phyloP scores from a whole-genome alignment of 108 stramenopile genomes.

The Nitzschia sp. region DNA sequence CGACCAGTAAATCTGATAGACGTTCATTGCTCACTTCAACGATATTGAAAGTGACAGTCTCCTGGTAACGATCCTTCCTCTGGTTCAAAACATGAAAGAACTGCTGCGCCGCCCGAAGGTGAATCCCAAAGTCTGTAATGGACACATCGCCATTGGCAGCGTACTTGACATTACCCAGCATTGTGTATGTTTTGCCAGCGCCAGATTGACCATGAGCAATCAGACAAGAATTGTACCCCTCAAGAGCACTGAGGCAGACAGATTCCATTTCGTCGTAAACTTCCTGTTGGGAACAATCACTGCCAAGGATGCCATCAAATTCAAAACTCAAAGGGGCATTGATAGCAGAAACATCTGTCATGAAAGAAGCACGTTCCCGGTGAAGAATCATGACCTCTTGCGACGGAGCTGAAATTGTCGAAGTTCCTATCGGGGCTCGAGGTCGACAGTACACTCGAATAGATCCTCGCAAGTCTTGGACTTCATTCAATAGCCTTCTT shows the following conservation, averaged over 20 bases:
- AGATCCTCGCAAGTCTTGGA: constrained; percentile 77
- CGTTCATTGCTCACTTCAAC: constrained; percentile 82
- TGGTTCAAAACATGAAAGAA: constrained; percentile 69
- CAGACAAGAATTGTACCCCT: constrained; percentile 95
- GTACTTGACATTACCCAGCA: constrained; percentile 63
- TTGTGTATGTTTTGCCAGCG: constrained; percentile 94
- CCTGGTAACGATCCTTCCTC: constrained; percentile 67
- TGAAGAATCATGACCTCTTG: constrained; percentile 70
- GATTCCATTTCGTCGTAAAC: constrained; percentile 91
- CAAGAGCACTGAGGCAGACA: constrained; percentile 86
- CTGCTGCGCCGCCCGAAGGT: constrained; percentile 59
- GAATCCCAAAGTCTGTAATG: constrained; percentile 62
- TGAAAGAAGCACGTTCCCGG: constrained; percentile 23
- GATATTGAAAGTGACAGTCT: constrained; percentile 66
- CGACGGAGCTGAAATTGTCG: constrained; percentile 54
- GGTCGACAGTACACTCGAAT: constrained; percentile 85
- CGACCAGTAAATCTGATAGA: constrained; percentile 67
- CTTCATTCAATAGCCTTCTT: constrained; percentile 69
- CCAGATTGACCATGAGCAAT: constrained; percentile 94
- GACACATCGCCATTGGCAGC: constrained; percentile 14
- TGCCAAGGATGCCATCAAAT: constrained; percentile 90
- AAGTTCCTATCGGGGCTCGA: constrained; percentile 12
- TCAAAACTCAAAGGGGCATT: constrained; percentile 69
- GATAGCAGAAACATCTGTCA: not conserved
- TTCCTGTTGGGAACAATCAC: constrained; percentile 64